These are phyloP conservation scores for Artemisia annua DNA, from an alignment of 129 eudicot genomes.

Conservation along the genomic window DNA sequence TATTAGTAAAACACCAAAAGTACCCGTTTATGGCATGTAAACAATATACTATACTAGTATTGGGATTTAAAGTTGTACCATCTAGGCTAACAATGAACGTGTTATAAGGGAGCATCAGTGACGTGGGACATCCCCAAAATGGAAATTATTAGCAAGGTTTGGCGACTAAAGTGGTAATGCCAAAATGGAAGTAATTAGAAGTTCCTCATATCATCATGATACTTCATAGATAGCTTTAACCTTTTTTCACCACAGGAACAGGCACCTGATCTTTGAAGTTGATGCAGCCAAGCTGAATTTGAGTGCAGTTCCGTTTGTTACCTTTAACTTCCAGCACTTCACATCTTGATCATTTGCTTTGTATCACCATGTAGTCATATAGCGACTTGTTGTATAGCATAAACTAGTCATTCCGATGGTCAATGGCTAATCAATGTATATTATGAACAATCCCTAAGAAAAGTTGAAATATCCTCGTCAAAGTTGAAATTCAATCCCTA, in stretches of 20 bases:
- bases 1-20: too few species aligned
- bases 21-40: too few species aligned
- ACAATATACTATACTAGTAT: too few species aligned
- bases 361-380: constrained; percentile 29
- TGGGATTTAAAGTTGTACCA: too few species aligned
- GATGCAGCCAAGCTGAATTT: constrained; percentile 14
- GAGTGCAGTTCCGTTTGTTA: neutral
- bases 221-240: constrained; percentile 2
- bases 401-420: constrained; percentile 20
- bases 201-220: neutral
- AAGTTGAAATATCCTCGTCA: constrained; percentile 12
- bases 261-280: neutral
- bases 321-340: constrained; percentile 9
- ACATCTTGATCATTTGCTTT: constrained; percentile 21
- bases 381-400: constrained; percentile 29
- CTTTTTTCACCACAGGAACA: constrained; percentile 14
- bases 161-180: neutral
- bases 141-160: too few species aligned
- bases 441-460: constrained; percentile 8
- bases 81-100: too few species aligned
- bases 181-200: neutral
- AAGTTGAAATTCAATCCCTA: neutral
- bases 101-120: too few species aligned
- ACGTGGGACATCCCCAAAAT: too few species aligned
- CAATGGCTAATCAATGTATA: constrained; percentile 29